A percentile compares a stretch with the other conserved stretches of the same genome.
Evolutionary conservation across 2,329 filamentous ascomycete species (phyloP).

Genomic region (Nemania sp.): DNA sequence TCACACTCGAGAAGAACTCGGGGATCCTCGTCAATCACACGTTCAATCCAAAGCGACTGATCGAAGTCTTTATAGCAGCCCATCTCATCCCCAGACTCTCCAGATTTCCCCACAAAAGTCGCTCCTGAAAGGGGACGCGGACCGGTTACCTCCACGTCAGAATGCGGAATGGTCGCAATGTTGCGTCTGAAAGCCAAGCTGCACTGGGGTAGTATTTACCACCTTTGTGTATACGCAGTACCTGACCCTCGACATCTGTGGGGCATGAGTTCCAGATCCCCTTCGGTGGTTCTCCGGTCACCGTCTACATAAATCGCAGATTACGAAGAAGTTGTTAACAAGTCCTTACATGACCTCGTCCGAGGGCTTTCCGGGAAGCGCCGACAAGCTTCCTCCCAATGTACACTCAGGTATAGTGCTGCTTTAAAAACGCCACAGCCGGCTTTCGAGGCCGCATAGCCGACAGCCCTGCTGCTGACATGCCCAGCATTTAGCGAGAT

Average conservation of each 20-base stretch:
- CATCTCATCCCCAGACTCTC: slow-evolving; percentile 15
- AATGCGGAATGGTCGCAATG: slow-evolving; percentile 14
- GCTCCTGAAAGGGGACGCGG: slow-evolving; percentile 25
- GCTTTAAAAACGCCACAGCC: slow-evolving; percentile 14
- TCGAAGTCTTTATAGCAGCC: slow-evolving; percentile 18
- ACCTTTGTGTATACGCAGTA: too few relatives aligned
- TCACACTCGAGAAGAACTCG: not conserved
- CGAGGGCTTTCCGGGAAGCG: not conserved
- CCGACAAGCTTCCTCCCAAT: not conserved
- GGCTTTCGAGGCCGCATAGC: slow-evolving; percentile 22
- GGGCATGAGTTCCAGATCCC: slow-evolving; percentile 1
- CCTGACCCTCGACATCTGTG: not conserved
- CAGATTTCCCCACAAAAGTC: slow-evolving; percentile 11
- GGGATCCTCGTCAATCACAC: not conserved
- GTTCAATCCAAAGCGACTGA: not conserved
- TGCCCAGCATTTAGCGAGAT: not conserved
- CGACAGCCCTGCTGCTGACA: slow-evolving; percentile 21
- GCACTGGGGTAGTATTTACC: not conserved
- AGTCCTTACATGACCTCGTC: not conserved
- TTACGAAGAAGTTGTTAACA: not conserved
- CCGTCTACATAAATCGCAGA: not conserved
- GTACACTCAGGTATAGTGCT: not conserved
- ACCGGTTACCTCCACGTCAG: slow-evolving; percentile 22
- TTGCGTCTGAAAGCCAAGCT: not conserved
- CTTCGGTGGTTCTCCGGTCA: not conserved